A percentile compares a stretch with the other conserved stretches of the same genome.
Evolutionary conservation across 306 rosid species (phyloP).

Genomic region (Cucumis sativus): DNA sequence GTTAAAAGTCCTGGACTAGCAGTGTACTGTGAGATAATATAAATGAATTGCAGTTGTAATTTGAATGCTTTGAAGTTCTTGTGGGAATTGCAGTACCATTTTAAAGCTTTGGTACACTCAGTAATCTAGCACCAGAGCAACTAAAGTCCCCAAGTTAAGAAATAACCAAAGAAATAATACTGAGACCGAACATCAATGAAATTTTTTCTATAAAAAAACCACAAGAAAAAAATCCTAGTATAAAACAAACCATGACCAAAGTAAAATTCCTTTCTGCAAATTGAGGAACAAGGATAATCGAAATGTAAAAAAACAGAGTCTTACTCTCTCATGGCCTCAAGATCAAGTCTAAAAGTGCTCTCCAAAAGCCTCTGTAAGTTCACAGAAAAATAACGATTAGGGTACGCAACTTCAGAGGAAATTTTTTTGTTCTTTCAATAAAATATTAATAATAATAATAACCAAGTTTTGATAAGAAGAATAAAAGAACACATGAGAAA

Average conservation of each 20-base stretch:
- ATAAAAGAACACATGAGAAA: background rate
- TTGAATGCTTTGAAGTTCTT: background rate
- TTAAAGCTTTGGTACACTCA: background rate
- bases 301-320: background rate
- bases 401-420: background rate
- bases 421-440: background rate
- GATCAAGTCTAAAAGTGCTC: conserved; percentile 80
- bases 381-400: conserved; percentile 9
- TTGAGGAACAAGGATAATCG: background rate
- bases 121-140: background rate
- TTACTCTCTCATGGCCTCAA: conserved; percentile 73
- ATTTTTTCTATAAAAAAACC: no score
- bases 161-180: background rate
- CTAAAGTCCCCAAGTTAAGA: background rate
- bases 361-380: conserved; percentile 75
- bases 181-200: no score
- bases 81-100: background rate
- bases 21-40: background rate
- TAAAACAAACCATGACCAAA: background rate
- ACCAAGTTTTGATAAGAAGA: background rate
- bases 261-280: background rate
- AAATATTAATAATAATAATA: background rate
- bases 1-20: background rate
- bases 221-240: background rate
- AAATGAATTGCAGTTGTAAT: background rate